Evolutionary conservation across 2,329 filamentous ascomycete species (phyloP).

Genomic region (Aspergillus aculeatus): DNA sequence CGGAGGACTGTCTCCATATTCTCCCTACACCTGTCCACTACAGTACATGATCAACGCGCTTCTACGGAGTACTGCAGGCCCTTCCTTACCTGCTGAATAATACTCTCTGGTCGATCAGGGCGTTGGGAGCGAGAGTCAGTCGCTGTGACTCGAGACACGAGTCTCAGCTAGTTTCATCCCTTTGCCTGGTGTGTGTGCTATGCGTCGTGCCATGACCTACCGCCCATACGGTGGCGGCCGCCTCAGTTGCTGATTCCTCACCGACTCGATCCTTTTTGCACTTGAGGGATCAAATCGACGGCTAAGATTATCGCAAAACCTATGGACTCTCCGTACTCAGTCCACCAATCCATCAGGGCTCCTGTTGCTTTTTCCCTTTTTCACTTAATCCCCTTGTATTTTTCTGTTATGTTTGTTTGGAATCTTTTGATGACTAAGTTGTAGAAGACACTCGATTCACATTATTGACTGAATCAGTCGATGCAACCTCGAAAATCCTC

Average conservation of each 20-base stretch:
- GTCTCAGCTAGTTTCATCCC: background rate
- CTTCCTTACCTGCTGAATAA: slow-evolving; percentile 13
- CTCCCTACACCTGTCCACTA: background rate
- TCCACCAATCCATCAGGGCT: too few relatives aligned
- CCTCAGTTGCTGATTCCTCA: background rate
- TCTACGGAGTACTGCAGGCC: background rate
- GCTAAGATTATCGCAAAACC: too few relatives aligned
- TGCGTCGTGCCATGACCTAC: background rate
- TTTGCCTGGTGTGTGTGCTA: background rate
- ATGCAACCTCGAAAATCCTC: background rate
- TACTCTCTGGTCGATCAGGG: background rate
- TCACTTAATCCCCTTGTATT: background rate
- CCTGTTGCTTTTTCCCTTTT: too few relatives aligned
- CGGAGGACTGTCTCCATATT: background rate
- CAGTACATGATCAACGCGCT: slow-evolving; percentile 2
- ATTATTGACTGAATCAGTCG: background rate
- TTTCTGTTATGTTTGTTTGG: background rate
- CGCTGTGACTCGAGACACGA: background rate
- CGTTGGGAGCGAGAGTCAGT: background rate
- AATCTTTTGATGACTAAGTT: too few relatives aligned
- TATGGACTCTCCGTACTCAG: too few relatives aligned
- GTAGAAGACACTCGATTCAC: too few relatives aligned
- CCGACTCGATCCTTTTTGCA: background rate
- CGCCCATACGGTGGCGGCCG: background rate
- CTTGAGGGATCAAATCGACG: background rate